phyloP scores from a whole-genome alignment of 148 eudicot genomes.

The Chenopodium suecicum region DNA sequence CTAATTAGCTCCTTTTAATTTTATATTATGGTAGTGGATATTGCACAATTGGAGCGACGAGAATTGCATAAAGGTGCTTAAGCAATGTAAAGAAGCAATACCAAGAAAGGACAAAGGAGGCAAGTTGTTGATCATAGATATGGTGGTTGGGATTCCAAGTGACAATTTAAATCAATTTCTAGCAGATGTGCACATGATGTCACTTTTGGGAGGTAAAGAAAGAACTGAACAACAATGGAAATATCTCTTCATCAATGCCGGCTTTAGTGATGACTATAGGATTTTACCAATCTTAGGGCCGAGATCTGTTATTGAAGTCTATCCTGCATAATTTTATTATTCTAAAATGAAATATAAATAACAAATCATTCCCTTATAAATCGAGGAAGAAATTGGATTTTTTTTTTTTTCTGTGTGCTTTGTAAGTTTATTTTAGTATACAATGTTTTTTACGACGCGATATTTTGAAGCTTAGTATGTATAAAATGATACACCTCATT shows the following conservation, averaged over 20 bases:
- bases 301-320: conserved; percentile 15
- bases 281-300: neutral
- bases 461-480: no score
- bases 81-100: conserved; percentile 23
- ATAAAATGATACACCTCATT: no score
- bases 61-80: conserved; percentile 9
- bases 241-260: conserved; percentile 1
- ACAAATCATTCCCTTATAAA: no score
- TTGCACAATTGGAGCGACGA: conserved; percentile 24
- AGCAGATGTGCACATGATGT: conserved; percentile 16
- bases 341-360: no score
- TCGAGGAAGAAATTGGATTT: no score
- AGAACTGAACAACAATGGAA: conserved; percentile 29
- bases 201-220: conserved; percentile 15
- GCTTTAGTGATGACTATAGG: conserved; percentile 2
- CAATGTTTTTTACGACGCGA: no score
- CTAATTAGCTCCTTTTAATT: neutral
- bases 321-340: neutral
- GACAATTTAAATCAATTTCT: neutral
- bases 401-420: no score
- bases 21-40: conserved; percentile 13
- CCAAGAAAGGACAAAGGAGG: conserved; percentile 21
- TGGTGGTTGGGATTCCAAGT: conserved; percentile 8
- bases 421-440: no score
- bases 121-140: conserved; percentile 21